Conservation (phyloP, 768 basidiomycete genomes). For the Trametes maxima region DNA sequence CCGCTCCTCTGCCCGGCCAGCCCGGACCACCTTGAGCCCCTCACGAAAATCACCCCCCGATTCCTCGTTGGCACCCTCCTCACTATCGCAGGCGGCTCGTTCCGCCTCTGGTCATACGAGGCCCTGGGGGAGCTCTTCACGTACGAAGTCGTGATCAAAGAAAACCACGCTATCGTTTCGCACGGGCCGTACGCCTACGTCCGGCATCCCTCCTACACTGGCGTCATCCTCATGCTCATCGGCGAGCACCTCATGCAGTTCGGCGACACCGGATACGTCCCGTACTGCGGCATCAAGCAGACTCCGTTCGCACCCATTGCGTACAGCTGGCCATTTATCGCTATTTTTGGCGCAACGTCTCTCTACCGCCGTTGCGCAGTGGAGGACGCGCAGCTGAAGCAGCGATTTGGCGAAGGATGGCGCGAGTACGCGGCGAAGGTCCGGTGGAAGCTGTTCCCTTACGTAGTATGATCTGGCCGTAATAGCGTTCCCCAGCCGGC, state of each 20-base stretch:
- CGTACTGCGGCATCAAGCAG: constrained; percentile 7
- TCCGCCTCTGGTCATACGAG: constrained; percentile 41
- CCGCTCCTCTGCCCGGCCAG: constrained; percentile 3
- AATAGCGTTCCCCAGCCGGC: background rate
- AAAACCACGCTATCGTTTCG: constrained; percentile 39
- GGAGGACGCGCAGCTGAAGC: constrained; percentile 26
- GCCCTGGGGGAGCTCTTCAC: constrained; percentile 39
- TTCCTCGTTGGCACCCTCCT: constrained; percentile 19
- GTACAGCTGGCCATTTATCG: background rate
- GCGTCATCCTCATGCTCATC: constrained; percentile 30
- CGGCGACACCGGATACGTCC: background rate
- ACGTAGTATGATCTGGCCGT: constrained; percentile 3
- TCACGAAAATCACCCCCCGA: background rate
- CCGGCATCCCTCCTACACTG: constrained; percentile 41
- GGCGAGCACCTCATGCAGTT: constrained; percentile 24
- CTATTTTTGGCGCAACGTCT: constrained; percentile 2
- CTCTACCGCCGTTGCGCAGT: constrained; percentile 24
- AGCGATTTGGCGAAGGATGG: constrained; percentile 27
- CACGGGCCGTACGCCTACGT: constrained; percentile 42
- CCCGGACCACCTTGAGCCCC: background rate
- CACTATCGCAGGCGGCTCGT: constrained; percentile 29
- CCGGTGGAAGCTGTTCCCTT: constrained; percentile 28
- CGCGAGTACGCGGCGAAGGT: constrained; percentile 25
- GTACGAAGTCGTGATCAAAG: constrained; percentile 39
- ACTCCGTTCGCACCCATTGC: constrained; percentile 4